phyloP scores from a whole-genome alignment of 495 filamentous ascomycete genomes.

The Achaetomiella virescens region DNA sequence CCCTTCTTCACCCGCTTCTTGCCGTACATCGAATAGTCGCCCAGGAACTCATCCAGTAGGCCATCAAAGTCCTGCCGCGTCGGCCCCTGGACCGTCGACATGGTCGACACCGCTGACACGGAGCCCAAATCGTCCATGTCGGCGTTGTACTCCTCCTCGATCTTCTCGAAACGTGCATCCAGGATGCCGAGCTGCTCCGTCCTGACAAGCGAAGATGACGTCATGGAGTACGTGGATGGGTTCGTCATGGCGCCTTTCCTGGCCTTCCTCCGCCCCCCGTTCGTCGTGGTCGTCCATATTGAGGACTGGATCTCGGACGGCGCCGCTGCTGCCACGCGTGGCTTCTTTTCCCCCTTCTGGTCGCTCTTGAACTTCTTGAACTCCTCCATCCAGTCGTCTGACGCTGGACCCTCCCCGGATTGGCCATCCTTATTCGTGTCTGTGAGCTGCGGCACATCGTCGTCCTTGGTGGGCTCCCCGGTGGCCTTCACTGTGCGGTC shows the following conservation, averaged over 20 bases:
- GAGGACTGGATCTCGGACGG: conserved; percentile 66
- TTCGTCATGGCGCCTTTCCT: conserved; percentile 85
- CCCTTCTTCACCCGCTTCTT: conserved; percentile 82
- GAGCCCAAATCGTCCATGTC: conserved; percentile 55
- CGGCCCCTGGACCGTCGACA: conserved; percentile 49
- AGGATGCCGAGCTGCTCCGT: conserved; percentile 84
- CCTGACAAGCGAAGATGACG: conserved; percentile 76
- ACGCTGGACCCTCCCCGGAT: conserved; percentile 39
- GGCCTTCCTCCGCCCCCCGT: conserved; percentile 72
- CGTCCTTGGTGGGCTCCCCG: conserved; percentile 42
- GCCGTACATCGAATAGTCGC: conserved; percentile 64
- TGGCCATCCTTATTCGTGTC: conserved; percentile 28
- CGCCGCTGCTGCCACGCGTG: conserved; percentile 35
- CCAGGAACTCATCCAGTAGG: conserved; percentile 91
- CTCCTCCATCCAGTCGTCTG: conserved; percentile 75
- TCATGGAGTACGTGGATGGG: conserved; percentile 93
- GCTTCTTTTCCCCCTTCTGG: conserved; percentile 44
- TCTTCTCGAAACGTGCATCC: conserved; percentile 85
- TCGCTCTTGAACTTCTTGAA: conserved; percentile 87
- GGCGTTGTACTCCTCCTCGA: conserved; percentile 76
- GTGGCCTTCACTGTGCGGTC: conserved; percentile 80
- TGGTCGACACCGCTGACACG: conserved; percentile 41
- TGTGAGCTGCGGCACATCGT: conserved; percentile 45
- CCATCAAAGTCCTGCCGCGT: conserved; percentile 70
- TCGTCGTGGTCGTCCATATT: conserved; percentile 72